These are phyloP conservation scores for Diplodia mutila DNA, from an alignment of 2,329 filamentous ascomycete genomes.

Conservation along the genomic window DNA sequence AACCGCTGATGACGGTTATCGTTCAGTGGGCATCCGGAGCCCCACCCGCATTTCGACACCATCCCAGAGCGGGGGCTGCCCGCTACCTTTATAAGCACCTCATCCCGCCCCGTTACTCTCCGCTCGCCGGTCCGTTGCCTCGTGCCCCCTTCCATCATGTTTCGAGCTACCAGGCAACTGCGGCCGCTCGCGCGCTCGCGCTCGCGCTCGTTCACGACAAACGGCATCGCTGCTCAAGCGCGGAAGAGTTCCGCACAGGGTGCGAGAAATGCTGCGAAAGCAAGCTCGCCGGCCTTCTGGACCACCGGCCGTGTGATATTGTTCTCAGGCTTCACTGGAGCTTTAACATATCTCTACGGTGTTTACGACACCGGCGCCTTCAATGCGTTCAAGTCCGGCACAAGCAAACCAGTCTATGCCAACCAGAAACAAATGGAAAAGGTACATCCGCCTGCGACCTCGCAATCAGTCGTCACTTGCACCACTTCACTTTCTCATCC, in stretches of 20 bases:
- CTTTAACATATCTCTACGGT: conserved; percentile 57
- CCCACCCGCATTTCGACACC: conserved; percentile 27
- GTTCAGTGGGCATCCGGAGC: background rate
- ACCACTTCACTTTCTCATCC: conserved; percentile 1
- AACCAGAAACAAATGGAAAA: conserved; percentile 55
- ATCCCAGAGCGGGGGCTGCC: background rate
- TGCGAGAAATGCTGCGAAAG: conserved; percentile 30
- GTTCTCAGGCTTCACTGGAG: conserved; percentile 54
- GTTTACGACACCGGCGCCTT: conserved; percentile 45
- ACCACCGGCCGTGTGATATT: conserved; percentile 53
- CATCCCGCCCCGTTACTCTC: background rate
- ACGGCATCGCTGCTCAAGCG: conserved; percentile 34
- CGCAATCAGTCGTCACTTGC: background rate
- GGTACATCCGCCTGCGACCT: conserved; percentile 36
- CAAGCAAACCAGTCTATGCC: conserved; percentile 50
- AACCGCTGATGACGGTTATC: background rate
- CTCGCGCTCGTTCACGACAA: conserved; percentile 33
- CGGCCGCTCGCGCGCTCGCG: conserved; percentile 7
- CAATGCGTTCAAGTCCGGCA: conserved; percentile 36
- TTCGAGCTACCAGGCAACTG: conserved; percentile 36
- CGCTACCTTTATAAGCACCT: conserved; percentile 2
- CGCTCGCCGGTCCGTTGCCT: conserved; percentile 27
- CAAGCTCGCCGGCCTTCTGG: conserved; percentile 47
- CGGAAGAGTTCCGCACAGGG: conserved; percentile 36
- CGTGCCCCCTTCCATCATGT: conserved; percentile 35